Percentiles rank a stretch among this genome's conserved stretches.
phyloP scores from a whole-genome alignment of 768 basidiomycete species.

The Steccherinum ochraceum region DNA sequence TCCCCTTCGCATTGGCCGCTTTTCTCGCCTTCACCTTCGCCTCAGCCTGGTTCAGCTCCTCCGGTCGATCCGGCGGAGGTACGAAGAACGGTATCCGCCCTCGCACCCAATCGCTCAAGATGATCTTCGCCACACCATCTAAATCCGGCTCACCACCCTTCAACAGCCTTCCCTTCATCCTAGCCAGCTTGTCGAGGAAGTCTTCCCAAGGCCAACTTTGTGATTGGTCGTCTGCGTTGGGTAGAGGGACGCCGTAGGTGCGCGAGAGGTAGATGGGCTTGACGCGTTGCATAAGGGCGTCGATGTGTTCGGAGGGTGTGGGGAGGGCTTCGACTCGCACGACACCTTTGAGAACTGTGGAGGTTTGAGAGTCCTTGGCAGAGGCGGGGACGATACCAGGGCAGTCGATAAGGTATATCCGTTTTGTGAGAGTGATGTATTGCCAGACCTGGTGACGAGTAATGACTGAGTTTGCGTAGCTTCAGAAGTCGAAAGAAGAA shows the following conservation, averaged over 20 bases:
- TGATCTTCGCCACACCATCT: slow-evolving; percentile 89
- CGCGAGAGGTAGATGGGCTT: slow-evolving; percentile 87
- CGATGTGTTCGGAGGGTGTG: slow-evolving; percentile 89
- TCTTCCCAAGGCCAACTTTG: slow-evolving; percentile 66
- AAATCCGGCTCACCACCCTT: slow-evolving; percentile 94
- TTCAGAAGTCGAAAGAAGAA: background rate
- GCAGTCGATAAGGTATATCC: slow-evolving; percentile 99
- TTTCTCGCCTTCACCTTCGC: slow-evolving; percentile 36
- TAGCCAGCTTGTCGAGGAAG: slow-evolving; percentile 78
- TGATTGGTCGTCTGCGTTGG: slow-evolving; percentile 46
- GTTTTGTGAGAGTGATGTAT: slow-evolving; percentile 93
- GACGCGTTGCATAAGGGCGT: slow-evolving; percentile 82
- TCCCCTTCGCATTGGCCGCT: slow-evolving; percentile 48
- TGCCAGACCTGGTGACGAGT: slow-evolving; percentile 70
- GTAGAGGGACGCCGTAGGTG: slow-evolving; percentile 69
- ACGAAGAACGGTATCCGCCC: slow-evolving; percentile 98
- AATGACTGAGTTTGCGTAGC: background rate
- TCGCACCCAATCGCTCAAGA: slow-evolving; percentile 94
- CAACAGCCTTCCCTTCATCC: slow-evolving; percentile 86
- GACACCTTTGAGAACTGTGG: slow-evolving; percentile 93
- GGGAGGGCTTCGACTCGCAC: slow-evolving; percentile 92
- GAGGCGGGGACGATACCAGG: slow-evolving; percentile 97
- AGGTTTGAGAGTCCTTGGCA: slow-evolving; percentile 82
- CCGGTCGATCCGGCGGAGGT: slow-evolving; percentile 77
- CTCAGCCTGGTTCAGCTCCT: slow-evolving; percentile 61